A percentile compares a stretch with the other conserved stretches of the same genome.
These are phyloP conservation scores for Stephania cephalantha DNA, from an alignment of 164 flowering plant genomes.

Conservation along the genomic window DNA sequence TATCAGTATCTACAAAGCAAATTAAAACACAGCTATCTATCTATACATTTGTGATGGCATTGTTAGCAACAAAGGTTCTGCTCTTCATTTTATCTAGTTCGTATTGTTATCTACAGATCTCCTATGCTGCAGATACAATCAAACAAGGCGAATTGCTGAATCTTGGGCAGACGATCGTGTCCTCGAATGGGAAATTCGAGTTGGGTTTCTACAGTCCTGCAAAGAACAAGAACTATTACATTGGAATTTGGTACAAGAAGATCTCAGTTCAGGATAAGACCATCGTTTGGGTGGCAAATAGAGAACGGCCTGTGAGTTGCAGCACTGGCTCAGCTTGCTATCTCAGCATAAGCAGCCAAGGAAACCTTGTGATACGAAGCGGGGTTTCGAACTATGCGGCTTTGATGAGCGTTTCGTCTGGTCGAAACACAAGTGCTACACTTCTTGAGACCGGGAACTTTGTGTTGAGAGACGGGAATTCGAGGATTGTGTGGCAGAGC, in stretches of 20 bases:
- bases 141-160: not conserved
- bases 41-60: not conserved
- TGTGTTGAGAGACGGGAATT: not conserved
- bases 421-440: not conserved
- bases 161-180: not conserved
- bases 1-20: not conserved
- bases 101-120: not conserved
- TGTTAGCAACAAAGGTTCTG: not conserved
- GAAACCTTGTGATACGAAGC: slow-evolving; percentile 10
- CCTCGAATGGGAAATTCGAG: not conserved
- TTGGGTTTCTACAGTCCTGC: slow-evolving; percentile 16
- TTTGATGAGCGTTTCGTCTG: slow-evolving; percentile 1
- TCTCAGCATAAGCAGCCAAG: not conserved
- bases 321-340: slow-evolving; percentile 6
- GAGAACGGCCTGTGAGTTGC: slow-evolving; percentile 5
- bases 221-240: slow-evolving; percentile 6
- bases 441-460: slow-evolving; percentile 19
- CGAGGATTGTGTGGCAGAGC: slow-evolving; percentile 20
- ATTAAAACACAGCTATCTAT: not conserved
- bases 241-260: slow-evolving; percentile 12
- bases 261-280: not conserved
- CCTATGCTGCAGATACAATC: not conserved
- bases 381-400: not conserved
- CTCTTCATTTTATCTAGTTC: not conserved
- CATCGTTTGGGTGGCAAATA: slow-evolving; percentile 13